phyloP scores from a whole-genome alignment of 306 rosid genomes.

The Prunus davidiana region DNA sequence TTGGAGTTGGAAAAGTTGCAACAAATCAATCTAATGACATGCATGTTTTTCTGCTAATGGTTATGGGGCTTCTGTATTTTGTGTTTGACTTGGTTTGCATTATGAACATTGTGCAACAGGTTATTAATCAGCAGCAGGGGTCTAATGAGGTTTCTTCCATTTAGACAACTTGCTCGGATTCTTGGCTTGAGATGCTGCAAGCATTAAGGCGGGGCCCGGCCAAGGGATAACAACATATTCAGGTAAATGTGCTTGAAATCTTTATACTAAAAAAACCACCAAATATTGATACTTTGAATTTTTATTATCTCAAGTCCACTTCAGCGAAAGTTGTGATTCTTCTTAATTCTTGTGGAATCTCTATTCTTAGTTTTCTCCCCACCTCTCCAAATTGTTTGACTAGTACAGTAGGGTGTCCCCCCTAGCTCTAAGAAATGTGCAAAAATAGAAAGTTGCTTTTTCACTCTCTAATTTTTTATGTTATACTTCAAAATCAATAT shows the following conservation, averaged over 20 bases:
- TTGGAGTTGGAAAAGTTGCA: background rate
- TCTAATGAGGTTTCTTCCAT: background rate
- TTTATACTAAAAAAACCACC: background rate
- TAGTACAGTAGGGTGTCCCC: background rate
- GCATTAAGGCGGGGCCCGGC: background rate
- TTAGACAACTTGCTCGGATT: slow-evolving; percentile 17
- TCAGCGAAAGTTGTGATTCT: slow-evolving; percentile 11
- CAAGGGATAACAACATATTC: background rate
- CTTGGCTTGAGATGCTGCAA: slow-evolving; percentile 20
- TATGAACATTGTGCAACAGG: slow-evolving; percentile 5
- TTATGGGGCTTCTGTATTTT: background rate
- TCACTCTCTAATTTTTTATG: background rate
- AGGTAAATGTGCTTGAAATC: background rate
- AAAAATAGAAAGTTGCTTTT: background rate
- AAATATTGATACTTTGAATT: slow-evolving; percentile 14
- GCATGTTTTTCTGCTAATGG: background rate
- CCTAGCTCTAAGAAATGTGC: background rate
- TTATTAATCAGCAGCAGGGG: background rate
- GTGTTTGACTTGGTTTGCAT: background rate
- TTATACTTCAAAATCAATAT: too few species aligned
- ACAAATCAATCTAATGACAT: background rate
- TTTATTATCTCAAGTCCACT: slow-evolving; percentile 1
- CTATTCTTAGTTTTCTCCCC: background rate
- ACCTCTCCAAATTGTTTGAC: background rate
- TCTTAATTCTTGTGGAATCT: background rate